Percentiles rank a stretch among this genome's conserved stretches.
These are phyloP conservation scores for Lactarius trivialis DNA, from an alignment of 768 basidiomycete genomes.

Conservation along the genomic window DNA sequence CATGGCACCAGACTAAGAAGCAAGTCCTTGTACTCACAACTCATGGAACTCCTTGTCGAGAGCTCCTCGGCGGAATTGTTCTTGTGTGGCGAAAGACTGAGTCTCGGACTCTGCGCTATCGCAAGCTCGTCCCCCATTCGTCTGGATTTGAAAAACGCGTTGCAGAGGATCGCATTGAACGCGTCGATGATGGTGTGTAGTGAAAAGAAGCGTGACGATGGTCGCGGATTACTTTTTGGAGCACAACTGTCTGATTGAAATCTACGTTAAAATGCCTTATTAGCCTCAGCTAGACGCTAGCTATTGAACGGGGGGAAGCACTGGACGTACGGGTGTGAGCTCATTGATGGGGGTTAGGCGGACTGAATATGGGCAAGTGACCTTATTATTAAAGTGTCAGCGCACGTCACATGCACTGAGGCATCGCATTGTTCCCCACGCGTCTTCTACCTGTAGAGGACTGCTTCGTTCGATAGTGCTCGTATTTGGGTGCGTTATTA, in stretches of 20 bases:
- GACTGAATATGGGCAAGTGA: not conserved
- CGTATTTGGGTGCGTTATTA: not conserved
- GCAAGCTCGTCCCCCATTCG: conserved; percentile 5
- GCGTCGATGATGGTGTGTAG: not conserved
- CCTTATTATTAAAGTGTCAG: conserved; percentile 8
- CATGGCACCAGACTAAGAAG: not conserved
- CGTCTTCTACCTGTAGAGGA: not conserved
- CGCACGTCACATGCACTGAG: conserved; percentile 15
- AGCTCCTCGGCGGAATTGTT: not conserved
- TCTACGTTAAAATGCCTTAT: not conserved
- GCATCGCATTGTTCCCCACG: not conserved
- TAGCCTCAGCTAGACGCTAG: not conserved
- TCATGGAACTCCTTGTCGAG: not conserved
- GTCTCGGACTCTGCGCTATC: not conserved
- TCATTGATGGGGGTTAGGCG: not conserved
- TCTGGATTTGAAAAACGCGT: conserved; percentile 3
- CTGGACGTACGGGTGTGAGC: conserved; percentile 5
- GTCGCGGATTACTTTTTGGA: not conserved
- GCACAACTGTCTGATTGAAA: not conserved
- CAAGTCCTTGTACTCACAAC: not conserved
- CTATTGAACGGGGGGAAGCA: not conserved
- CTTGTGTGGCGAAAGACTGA: not conserved
- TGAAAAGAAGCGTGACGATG: not conserved
- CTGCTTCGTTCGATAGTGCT: not conserved
- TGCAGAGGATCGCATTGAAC: conserved; percentile 8